A percentile compares a stretch with the other conserved stretches of the same genome.
phyloP scores from a whole-genome alignment of 2,329 filamentous ascomycete species.

The Neonectria sp. region DNA sequence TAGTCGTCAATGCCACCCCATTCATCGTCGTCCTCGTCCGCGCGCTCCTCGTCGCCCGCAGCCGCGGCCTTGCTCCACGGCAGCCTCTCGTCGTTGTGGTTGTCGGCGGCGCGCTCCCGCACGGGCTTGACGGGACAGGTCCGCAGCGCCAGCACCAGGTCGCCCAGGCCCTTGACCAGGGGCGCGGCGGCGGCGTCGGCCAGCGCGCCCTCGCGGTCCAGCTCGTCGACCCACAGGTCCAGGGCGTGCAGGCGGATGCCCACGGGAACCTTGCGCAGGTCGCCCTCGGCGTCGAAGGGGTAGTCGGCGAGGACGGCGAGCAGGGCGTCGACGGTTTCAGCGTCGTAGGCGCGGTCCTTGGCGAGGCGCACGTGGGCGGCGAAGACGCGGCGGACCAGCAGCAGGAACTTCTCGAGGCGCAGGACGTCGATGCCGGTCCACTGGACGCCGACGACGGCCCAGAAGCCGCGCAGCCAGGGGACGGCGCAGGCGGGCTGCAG shows the following conservation, averaged over 20 bases:
- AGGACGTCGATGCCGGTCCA: slow-evolving; percentile 83
- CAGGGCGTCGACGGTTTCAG: slow-evolving; percentile 48
- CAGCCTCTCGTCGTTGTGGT: slow-evolving; percentile 81
- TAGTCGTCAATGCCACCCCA: slow-evolving; percentile 81
- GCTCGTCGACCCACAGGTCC: slow-evolving; percentile 93
- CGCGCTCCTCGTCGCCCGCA: slow-evolving; percentile 58
- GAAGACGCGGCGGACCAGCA: slow-evolving; percentile 85
- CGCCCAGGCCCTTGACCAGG: slow-evolving; percentile 68
- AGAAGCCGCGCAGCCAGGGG: slow-evolving; percentile 75
- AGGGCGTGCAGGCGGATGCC: slow-evolving; percentile 89
- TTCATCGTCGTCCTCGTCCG: slow-evolving; percentile 60
- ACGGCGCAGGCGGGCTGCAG: slow-evolving; percentile 64
- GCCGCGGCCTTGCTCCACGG: slow-evolving; percentile 65
- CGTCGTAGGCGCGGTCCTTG: slow-evolving; percentile 53
- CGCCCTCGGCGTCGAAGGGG: slow-evolving; percentile 54
- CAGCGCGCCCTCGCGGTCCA: slow-evolving; percentile 77
- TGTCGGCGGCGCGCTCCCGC: slow-evolving; percentile 77
- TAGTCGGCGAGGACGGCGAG: slow-evolving; percentile 48
- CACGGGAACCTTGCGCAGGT: slow-evolving; percentile 78
- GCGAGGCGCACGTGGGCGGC: slow-evolving; percentile 74
- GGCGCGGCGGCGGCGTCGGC: slow-evolving; percentile 55
- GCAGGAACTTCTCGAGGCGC: slow-evolving; percentile 93
- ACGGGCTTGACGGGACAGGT: slow-evolving; percentile 79
- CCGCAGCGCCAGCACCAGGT: slow-evolving; percentile 70
- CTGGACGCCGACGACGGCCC: slow-evolving; percentile 78